Evolutionary conservation across 2,329 filamentous ascomycete species (phyloP), one percentile per base, ranked within the genome.

Genomic region (Berkeleyomyces basicola): DNA sequence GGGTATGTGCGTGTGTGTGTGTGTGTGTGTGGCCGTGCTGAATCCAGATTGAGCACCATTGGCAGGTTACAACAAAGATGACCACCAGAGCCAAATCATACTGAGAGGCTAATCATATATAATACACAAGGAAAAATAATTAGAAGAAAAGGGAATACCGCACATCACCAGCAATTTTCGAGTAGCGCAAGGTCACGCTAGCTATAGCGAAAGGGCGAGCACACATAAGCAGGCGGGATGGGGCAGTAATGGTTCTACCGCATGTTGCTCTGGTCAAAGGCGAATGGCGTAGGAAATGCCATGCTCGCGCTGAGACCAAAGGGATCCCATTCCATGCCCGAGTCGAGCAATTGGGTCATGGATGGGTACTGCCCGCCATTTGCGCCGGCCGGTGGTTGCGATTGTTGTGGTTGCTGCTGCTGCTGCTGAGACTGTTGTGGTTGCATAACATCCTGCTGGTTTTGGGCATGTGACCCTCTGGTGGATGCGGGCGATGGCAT

Each of bases 271-370:
- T 81, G 82, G 66, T 86, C 83, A 71, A 89, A 90, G 60, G 84
- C 82, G 73, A 91, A 93, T 58, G 87, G 86, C 1, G 86, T 88
- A 9, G 90, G 90, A 69, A 96, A 96, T 67, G 92, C 88, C 92
- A 96, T 96, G 74, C 89, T 95, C 43, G 91, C 91, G 64, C 88
- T 92, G 61, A 96, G 78, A 10, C 91, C 91, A 69, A 96, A 97
- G 0, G 92, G 92, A 73, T 96, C 91, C 73, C 90, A 89, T 71
- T 96, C 91, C 58, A 95, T 78, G 75, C 90, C 88, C 16, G 90
- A 87, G 69, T 96, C 91, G 49, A 83, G 72, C 6, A 83, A 72
- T 69, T 82, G 79, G 3, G 79, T 81, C 81, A 83, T 83, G 23
- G 80, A 80, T 4, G 80, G 80, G 70, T 89, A 95, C 67, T 70